Conservation (phyloP, 495 filamentous ascomycete genomes). For the Chlorociboria aeruginascens region DNA sequence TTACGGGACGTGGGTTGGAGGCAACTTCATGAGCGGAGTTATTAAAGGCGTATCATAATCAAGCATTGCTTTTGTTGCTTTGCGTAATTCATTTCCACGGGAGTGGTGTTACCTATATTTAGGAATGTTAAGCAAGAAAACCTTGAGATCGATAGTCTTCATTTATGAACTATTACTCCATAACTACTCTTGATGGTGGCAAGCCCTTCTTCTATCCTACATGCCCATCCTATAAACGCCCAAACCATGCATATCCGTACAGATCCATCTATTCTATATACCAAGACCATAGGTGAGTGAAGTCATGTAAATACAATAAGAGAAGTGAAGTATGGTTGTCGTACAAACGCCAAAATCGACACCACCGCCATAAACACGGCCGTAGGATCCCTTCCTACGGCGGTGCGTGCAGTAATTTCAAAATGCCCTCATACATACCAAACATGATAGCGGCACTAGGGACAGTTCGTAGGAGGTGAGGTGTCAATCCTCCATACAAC, state of each 20-base stretch:
- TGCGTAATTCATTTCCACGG: too few species aligned
- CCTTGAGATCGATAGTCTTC: too few species aligned
- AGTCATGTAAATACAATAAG: slow-evolving; percentile 1
- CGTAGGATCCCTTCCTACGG: slow-evolving; percentile 1
- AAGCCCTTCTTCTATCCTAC: too few species aligned
- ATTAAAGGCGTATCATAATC: background rate
- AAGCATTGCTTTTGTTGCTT: slow-evolving; percentile 3
- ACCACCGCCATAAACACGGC: background rate
- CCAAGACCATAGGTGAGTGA: slow-evolving; percentile 3
- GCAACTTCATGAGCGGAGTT: background rate
- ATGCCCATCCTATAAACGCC: too few species aligned
- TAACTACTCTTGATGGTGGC: too few species aligned
- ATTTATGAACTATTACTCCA: too few species aligned
- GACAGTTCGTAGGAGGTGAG: slow-evolving; percentile 76
- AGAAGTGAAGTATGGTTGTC: slow-evolving; percentile 8
- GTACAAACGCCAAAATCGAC: slow-evolving; percentile 5
- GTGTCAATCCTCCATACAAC: slow-evolving; percentile 76
- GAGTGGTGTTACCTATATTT: too few species aligned
- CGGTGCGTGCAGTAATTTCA: slow-evolving; percentile 30
- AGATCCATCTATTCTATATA: background rate
- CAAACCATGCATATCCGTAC: too few species aligned
- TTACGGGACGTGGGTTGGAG: background rate
- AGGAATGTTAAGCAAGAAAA: too few species aligned
- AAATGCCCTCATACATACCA: slow-evolving; percentile 77
- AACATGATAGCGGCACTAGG: slow-evolving; percentile 88